Evolutionary conservation across 306 rosid genomes (phyloP).

Genomic region (Vigna mungo): DNA sequence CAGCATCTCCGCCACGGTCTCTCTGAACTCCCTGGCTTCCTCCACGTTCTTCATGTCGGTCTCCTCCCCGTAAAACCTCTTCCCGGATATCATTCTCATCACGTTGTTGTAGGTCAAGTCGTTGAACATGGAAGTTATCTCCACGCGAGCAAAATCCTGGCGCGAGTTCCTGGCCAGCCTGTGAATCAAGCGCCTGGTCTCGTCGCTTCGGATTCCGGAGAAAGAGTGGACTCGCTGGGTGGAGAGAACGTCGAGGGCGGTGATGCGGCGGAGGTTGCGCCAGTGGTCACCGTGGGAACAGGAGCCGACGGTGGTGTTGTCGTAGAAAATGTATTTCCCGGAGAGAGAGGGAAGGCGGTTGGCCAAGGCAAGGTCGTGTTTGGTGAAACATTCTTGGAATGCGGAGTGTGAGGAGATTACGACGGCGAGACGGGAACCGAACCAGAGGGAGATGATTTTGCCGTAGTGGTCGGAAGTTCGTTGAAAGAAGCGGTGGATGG

Average conservation of each 20-base stretch:
- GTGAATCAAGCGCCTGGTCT: not conserved
- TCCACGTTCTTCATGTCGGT: not conserved
- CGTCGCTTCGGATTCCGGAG: constrained; percentile 25
- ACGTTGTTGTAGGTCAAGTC: constrained; percentile 11
- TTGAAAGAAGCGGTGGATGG: constrained; percentile 49
- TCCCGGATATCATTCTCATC: constrained; percentile 11
- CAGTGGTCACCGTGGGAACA: constrained; percentile 31
- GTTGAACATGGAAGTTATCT: not conserved
- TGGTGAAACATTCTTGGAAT: constrained; percentile 64
- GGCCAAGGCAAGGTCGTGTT: constrained; percentile 59
- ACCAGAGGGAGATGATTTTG: constrained; percentile 43
- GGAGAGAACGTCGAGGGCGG: constrained; percentile 13
- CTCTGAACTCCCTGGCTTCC: constrained; percentile 17
- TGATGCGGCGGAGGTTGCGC: constrained; percentile 35
- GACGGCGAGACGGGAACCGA: constrained; percentile 44
- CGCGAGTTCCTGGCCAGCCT: not conserved
- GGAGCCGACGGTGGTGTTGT: constrained; percentile 9
- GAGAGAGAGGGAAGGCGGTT: constrained; percentile 49
- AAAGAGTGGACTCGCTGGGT: constrained; percentile 23
- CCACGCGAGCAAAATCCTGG: not conserved
- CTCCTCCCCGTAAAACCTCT: not conserved
- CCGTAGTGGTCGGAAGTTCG: constrained; percentile 53
- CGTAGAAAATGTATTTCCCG: constrained; percentile 49
- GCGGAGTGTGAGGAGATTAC: constrained; percentile 49
- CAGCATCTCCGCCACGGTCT: not conserved